Evolutionary conservation across 257 asterid species (phyloP), one percentile per base, ranked within the genome.

Genomic region (Paraleonurus japonicus): DNA sequence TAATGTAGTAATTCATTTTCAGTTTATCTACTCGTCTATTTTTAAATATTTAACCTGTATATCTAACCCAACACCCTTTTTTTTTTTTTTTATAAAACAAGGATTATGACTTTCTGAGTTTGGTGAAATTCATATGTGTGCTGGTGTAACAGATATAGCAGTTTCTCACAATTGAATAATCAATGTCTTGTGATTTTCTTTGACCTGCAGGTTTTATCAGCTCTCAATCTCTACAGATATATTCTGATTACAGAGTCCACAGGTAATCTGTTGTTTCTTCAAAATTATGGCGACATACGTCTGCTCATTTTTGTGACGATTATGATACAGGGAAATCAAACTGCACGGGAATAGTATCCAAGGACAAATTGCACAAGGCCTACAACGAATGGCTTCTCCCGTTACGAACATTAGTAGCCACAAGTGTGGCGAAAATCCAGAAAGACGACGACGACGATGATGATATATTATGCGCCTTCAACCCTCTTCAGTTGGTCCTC

Each of bases 361-460:
- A 75, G 82, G 89, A 88, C 54, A 84, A 59, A 17, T 64, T 95
- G 79, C 72, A 45, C 80, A 83, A 65, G 76, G 92, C 81, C 17
- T 84, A 84, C 80, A 69, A 72, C 3, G 90, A 87, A 65, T 95
- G 98, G 98, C 80, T 94, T 77, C 96, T 94, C 24, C 99, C 99
- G 19, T 84, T 94, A 37, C 96, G 92, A 7, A 51, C 81, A 9
- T 67, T 94, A 75, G 87, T 89, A 0, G 81, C 84, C 67, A 69
- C 77, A 37, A 51, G 54, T 47, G 54, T 71, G 57, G 86, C 88
- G 26, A 88, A 83, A 69, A 81, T 59, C 76, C 86, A 59, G 35
- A 69, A 79, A 51, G 77, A 74, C 59, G 0, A 19, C n/a, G 12
- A 1, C 3, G 81, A 78, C 32, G 64, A 41, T 75, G 37, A 64